A percentile compares a stretch with the other conserved stretches of the same genome.
Conservation (phyloP, 306 rosid genomes). For the Vigna angularis region DNA sequence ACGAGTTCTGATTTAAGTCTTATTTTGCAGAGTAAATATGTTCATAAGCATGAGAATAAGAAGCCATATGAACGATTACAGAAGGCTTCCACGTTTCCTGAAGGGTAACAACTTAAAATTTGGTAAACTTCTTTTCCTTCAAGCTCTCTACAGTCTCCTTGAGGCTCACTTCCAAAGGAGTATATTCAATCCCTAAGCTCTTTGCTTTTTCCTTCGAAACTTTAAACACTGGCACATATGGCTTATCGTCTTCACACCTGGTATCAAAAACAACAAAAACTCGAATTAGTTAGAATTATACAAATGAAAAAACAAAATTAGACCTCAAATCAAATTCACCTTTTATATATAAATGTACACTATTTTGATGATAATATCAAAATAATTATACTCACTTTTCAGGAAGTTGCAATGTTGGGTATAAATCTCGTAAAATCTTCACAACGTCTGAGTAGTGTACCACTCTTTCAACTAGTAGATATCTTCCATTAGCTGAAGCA, state of each 20-base stretch:
- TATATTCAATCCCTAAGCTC: slow-evolving; percentile 71
- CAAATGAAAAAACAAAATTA: neutral
- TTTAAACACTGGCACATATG: slow-evolving; percentile 55
- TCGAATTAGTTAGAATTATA: neutral
- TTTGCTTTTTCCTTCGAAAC: slow-evolving; percentile 73
- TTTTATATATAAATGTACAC: neutral
- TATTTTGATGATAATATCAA: neutral
- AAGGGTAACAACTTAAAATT: too few relatives aligned
- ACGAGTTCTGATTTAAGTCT: neutral
- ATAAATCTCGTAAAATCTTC: slow-evolving; percentile 52
- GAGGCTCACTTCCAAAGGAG: slow-evolving; percentile 66
- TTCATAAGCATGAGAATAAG: slow-evolving; percentile 15
- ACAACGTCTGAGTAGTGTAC: slow-evolving; percentile 55
- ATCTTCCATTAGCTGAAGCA: slow-evolving; percentile 75
- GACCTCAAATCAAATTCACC: neutral
- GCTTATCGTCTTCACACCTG: slow-evolving; percentile 76
- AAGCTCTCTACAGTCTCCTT: slow-evolving; percentile 79
- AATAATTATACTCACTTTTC: slow-evolving; percentile 55
- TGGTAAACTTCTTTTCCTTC: slow-evolving; percentile 54
- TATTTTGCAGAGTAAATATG: neutral
- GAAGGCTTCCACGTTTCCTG: neutral
- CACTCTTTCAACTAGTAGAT: slow-evolving; percentile 63
- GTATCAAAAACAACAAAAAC: neutral
- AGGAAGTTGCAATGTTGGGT: slow-evolving; percentile 63
- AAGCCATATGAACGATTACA: slow-evolving; percentile 11